These are phyloP conservation scores for Plasmopara muralis DNA, from an alignment of 352 stramenopile genomes.

Conservation along the genomic window DNA sequence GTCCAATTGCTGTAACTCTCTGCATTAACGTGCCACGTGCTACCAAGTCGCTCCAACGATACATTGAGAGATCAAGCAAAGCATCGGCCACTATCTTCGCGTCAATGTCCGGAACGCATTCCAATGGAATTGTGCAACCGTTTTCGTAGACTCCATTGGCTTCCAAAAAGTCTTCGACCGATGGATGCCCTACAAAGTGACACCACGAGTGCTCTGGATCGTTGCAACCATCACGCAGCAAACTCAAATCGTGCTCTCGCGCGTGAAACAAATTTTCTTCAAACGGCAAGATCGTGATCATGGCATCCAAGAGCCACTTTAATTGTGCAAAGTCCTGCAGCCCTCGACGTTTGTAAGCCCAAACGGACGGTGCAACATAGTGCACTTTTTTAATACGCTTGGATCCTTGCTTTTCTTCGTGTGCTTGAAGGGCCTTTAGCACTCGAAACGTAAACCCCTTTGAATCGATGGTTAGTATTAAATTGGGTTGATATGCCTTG, in stretches of 20 bases:
- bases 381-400: conserved; percentile 44
- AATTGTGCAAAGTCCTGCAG: conserved; percentile 34
- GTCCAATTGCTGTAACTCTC: conserved; percentile 12
- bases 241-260: background rate
- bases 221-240: background rate
- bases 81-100: conserved; percentile 9
- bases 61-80: conserved; percentile 26
- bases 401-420: conserved; percentile 1
- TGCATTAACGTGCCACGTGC: conserved; percentile 13
- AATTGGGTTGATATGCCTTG: conserved; percentile 33
- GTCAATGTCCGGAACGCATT: background rate
- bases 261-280: conserved; percentile 44
- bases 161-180: conserved; percentile 65
- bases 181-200: conserved; percentile 60
- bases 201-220: conserved; percentile 24
- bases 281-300: conserved; percentile 72
- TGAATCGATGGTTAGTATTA: conserved; percentile 75
- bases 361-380: conserved; percentile 73
- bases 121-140: background rate
- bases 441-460: conserved; percentile 74
- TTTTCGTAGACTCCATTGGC: conserved; percentile 30
- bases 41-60: conserved; percentile 9
- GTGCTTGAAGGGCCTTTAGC: conserved; percentile 31
- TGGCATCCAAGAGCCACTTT: conserved; percentile 37
- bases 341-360: conserved; percentile 58